A percentile compares a stretch with the other conserved stretches of the same genome.
Conservation (phyloP, 148 eudicot genomes). For the Mesembryanthemum crystallinum region DNA sequence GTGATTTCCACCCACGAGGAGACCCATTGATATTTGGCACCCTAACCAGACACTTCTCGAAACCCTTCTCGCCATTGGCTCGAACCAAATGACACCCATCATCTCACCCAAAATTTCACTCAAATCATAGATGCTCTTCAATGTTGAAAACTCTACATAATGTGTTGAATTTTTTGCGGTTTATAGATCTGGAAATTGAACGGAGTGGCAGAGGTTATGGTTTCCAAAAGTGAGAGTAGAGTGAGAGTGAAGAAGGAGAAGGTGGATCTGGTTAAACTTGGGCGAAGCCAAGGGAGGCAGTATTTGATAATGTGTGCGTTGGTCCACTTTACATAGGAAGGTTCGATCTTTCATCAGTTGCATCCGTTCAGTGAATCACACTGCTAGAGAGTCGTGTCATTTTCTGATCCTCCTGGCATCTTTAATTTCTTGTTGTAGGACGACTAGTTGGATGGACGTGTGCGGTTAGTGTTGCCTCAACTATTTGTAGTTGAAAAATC, state of each 20-base stretch:
- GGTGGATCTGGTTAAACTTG: constrained; percentile 8
- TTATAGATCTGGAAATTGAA: constrained; percentile 5
- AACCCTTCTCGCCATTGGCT: constrained; percentile 46
- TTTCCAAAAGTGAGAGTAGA: background rate
- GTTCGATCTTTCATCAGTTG: background rate
- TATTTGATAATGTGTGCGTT: background rate
- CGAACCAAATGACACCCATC: constrained; percentile 39
- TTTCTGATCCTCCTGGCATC: too few relatives aligned
- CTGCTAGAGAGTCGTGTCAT: too few relatives aligned
- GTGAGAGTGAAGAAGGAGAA: constrained; percentile 12
- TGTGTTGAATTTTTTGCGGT: background rate
- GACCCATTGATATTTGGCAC: constrained; percentile 67
- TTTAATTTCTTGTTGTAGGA: too few relatives aligned
- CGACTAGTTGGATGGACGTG: too few relatives aligned
- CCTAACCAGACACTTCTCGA: constrained; percentile 80
- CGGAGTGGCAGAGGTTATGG: background rate
- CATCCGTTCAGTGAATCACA: too few relatives aligned
- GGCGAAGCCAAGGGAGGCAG: background rate
- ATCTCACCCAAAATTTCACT: constrained; percentile 4
- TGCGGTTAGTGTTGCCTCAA: too few relatives aligned
- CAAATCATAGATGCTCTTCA: background rate
- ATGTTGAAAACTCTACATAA: constrained; percentile 11
- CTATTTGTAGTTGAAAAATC: too few relatives aligned
- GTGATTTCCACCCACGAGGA: constrained; percentile 99
- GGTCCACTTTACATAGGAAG: background rate